Base-by-base conservation (phyloP, 345 rosid species). In the Hypericum androsaemum region DNA sequence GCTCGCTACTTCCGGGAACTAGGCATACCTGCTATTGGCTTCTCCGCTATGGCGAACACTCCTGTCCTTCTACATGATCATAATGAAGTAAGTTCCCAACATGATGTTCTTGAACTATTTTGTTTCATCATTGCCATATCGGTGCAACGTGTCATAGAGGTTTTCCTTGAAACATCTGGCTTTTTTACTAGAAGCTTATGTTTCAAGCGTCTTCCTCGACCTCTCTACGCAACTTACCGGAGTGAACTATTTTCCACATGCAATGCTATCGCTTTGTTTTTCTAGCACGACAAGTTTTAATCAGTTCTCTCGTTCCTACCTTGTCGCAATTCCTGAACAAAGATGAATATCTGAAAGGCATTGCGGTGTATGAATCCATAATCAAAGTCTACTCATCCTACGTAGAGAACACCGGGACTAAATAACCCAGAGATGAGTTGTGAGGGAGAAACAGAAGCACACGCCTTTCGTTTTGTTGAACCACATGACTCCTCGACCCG, bases 51-150 rank as follows among this genome's bases (percentile, higher is more conserved):
- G 76, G 81, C 82, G 46, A 81, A 92, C 64, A 92, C 97, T 13
- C 98, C 97, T 43, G 36, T 78, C 53, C 78, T 92, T 57, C 82
- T 92, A 61, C 98, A 92, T 57, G 95, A 77, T 71, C 98, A 92
- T 61, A 83, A 92, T 52, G 98, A 92, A 96, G 95, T 80, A 56
- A 43, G 7, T 43, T 39, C 22, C 37, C 32, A 13, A 2, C 14
- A 1, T 6, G 12, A 36, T 58, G 35, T 39, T 7, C 32, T 22
- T 16, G 13, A 22, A 5, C 7, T 37, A n/a, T n/a, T n/a, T n/a
- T n/a, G n/a, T n/a, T n/a, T n/a, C n/a, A n/a, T n/a, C n/a, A n/a
- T n/a, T n/a, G n/a, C n/a, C n/a, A n/a, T n/a, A n/a, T n/a, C n/a
- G n/a, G n/a, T n/a, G n/a, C n/a, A n/a, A n/a, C n/a, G n/a, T n/a